Conservation (phyloP, 192 early-diverging fungal genomes). For the Polychytrium aggregatum region DNA sequence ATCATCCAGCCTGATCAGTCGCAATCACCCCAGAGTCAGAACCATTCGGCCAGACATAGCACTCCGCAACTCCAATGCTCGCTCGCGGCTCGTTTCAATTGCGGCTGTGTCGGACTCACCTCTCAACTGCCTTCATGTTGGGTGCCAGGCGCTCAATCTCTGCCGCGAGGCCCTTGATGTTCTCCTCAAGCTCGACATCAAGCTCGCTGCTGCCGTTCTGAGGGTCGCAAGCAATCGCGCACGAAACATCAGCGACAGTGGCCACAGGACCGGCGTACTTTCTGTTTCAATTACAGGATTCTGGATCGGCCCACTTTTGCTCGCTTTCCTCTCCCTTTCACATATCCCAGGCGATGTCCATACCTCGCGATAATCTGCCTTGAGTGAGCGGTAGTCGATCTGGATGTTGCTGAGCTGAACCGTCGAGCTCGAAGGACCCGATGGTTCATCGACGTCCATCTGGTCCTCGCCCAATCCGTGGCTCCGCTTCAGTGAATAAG, state of each 20-base stretch:
- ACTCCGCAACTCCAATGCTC: neutral
- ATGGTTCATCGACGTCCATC: constrained; percentile 16
- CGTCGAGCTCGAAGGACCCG: too few relatives aligned
- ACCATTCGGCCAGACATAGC: constrained; percentile 1
- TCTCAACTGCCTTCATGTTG: constrained; percentile 81
- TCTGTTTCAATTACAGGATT: too few relatives aligned
- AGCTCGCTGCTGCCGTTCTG: constrained; percentile 34
- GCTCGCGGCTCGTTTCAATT: too few relatives aligned
- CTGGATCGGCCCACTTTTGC: too few relatives aligned
- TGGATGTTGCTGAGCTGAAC: too few relatives aligned
- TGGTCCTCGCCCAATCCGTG: constrained; percentile 5
- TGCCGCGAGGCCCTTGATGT: constrained; percentile 37
- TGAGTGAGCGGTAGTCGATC: constrained; percentile 9
- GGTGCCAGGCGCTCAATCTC: constrained; percentile 84
- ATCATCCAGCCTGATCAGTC: constrained; percentile 65
- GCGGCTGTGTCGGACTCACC: constrained; percentile 19
- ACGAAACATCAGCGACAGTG: too few relatives aligned
- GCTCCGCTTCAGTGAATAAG: constrained; percentile 1
- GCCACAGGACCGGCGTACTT: too few relatives aligned
- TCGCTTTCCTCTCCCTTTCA: too few relatives aligned
- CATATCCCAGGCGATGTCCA: neutral
- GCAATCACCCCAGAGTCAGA: too few relatives aligned
- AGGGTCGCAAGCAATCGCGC: too few relatives aligned
- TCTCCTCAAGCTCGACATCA: constrained; percentile 57
- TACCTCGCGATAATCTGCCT: constrained; percentile 4